Conservation (phyloP, 1,284 basidiomycete species). For the Ceratobasidium sp. region DNA sequence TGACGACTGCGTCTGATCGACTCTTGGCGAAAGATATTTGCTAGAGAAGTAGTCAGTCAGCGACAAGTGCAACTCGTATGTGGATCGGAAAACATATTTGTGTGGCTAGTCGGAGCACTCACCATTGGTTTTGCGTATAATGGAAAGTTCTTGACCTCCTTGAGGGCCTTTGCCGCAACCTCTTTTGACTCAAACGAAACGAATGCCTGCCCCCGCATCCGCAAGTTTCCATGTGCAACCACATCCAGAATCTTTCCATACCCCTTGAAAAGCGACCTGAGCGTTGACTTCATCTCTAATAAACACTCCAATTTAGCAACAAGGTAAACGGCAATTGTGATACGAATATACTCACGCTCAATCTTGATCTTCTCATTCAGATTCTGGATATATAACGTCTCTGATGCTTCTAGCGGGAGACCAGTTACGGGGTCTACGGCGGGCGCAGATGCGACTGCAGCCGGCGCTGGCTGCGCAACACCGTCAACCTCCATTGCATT, state of each 20-base stretch:
- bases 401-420: constrained; percentile 57
- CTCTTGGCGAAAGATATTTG: constrained; percentile 93
- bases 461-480: neutral
- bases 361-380: constrained; percentile 96
- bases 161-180: constrained; percentile 84
- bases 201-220: constrained; percentile 99
- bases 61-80: constrained; percentile 8
- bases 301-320: constrained; percentile 35
- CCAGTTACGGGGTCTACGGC: constrained; percentile 34
- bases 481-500: constrained; percentile 35
- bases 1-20: constrained; percentile 88
- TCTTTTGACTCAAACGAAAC: constrained; percentile 86
- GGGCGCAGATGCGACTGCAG: constrained; percentile 7
- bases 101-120: constrained; percentile 47
- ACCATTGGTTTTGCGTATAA: constrained; percentile 97
- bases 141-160: constrained; percentile 92
- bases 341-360: constrained; percentile 61
- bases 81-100: constrained; percentile 8
- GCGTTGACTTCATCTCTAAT: constrained; percentile 84
- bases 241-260: constrained; percentile 93
- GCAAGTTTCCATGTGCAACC: constrained; percentile 87
- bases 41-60: constrained; percentile 54
- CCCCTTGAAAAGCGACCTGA: constrained; percentile 88
- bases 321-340: constrained; percentile 23
- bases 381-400: constrained; percentile 97